Base-by-base conservation (phyloP, 2,329 filamentous ascomycete genomes). In the Tolypocladium ovalisporum region DNA sequence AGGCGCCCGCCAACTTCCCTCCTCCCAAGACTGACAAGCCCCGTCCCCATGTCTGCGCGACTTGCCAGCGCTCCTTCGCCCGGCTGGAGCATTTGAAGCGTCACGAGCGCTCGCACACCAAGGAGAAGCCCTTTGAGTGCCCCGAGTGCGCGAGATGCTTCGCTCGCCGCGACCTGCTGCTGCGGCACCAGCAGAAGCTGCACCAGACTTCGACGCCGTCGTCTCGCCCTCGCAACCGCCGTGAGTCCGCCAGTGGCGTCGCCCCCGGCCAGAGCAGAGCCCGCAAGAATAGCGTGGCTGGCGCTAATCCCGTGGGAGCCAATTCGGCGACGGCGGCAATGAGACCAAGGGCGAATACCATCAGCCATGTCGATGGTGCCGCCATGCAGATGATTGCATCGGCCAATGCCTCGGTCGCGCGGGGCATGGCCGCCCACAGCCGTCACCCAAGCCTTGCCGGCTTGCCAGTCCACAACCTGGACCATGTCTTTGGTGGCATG, bases 61-160 rank as follows among this genome's bases (percentile, higher is more conserved):
- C 92, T 53, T 99, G 94, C 73, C 84, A 86, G 67, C 86, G 94
- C 63, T 96, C 90, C 36, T 99, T 99, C 72, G 94, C 94, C 58
- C 86, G 94, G 60, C 77, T 99, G 65, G 94, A 99, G 75, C 94
- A 99, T 72, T 77, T 99, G 64, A 99, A 99, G 77, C 88, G 94
- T 60, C 94, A 99, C 73, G 94, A 97, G 75, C 85, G 94, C 61
- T 96, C 91, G n/a, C 92, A 97, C 71, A 97, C 92, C 51, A 97
- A 99, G 72, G 92, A 99, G 76, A 99, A 99, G 78, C 94, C 94
- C 1, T 99, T 99, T 66, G 91, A 97, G 73, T 99, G 94, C 67
- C 90, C 90, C 34, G 90, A 97, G 72, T 99, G 94, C 73, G 83
- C 90, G 40, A 79, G 94, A 74, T 97, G 94, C 75, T 99, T 99